Percentiles rank a stretch among this genome's conserved stretches.
These are phyloP conservation scores for Neurospora crassa DNA, from an alignment of 2,329 filamentous ascomycete species.

Conservation along the genomic window DNA sequence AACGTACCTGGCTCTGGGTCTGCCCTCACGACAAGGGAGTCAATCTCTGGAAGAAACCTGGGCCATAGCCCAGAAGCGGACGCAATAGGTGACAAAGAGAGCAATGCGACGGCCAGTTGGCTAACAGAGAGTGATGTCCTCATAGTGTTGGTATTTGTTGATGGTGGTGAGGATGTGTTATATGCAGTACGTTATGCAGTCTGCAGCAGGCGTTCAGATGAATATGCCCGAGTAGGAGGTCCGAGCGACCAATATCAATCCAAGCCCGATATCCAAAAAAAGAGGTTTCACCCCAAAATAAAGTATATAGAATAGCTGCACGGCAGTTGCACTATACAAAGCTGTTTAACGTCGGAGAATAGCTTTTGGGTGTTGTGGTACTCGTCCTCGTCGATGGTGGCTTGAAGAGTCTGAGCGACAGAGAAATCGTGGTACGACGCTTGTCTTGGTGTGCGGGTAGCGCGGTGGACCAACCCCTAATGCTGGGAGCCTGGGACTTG, in stretches of 20 bases:
- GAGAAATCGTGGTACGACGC: conserved; percentile 12
- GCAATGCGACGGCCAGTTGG: conserved; percentile 38
- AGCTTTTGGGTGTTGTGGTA: conserved; percentile 7
- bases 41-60: conserved; percentile 42
- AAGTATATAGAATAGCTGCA: background rate
- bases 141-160: conserved; percentile 28
- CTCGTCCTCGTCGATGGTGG: conserved; percentile 4
- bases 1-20: conserved; percentile 23
- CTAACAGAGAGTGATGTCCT: conserved; percentile 36
- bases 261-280: background rate
- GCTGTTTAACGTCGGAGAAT: conserved; percentile 15
- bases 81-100: conserved; percentile 42
- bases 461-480: conserved; percentile 14
- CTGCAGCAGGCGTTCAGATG: background rate
- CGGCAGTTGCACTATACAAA: background rate
- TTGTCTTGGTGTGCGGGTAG: conserved; percentile 7
- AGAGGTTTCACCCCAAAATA: background rate
- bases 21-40: conserved; percentile 43
- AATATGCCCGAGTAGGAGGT: background rate
- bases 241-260: background rate
- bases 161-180: background rate
- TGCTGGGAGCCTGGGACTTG: conserved; percentile 8
- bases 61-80: conserved; percentile 43
- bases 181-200: background rate
- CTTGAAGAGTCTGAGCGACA: conserved; percentile 6